Evolutionary conservation across 2,329 filamentous ascomycete species (phyloP).

Genomic region (Pseudogymnoascus sp.): DNA sequence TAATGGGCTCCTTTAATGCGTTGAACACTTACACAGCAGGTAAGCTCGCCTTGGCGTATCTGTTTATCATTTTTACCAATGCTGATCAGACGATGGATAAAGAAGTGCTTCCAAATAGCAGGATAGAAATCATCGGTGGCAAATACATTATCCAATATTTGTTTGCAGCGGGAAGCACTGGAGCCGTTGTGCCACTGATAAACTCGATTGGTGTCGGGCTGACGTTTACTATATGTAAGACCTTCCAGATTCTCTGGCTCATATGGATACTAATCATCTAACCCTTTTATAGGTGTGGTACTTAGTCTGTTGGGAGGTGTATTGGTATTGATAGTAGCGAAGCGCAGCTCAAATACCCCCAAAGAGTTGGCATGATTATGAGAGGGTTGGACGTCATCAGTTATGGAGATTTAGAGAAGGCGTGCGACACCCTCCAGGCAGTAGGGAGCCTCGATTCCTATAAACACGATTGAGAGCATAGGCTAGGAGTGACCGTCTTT

Average conservation of each 20-base stretch:
- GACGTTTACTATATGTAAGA: not conserved
- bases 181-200: conserved; percentile 24
- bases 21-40: conserved; percentile 34
- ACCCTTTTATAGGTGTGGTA: not conserved
- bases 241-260: not conserved
- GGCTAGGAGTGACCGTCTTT: too few relatives aligned
- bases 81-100: not conserved
- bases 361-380: not conserved
- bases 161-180: conserved; percentile 22
- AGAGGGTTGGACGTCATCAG: not conserved
- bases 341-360: not conserved
- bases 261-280: not conserved
- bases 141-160: conserved; percentile 29
- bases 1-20: conserved; percentile 32
- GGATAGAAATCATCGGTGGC: conserved; percentile 23
- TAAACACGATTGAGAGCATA: too few relatives aligned
- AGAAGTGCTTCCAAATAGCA: conserved; percentile 22
- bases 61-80: not conserved
- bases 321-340: not conserved
- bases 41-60: conserved; percentile 15
- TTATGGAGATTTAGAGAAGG: not conserved
- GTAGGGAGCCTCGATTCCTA: too few relatives aligned
- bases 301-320: not conserved
- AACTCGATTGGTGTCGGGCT: conserved; percentile 24
- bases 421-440: too few relatives aligned